A percentile compares a stretch with the other conserved stretches of the same genome.
Evolutionary conservation across 2,329 filamentous ascomycete species (phyloP).

Genomic region (Cladorrhinum sp.): DNA sequence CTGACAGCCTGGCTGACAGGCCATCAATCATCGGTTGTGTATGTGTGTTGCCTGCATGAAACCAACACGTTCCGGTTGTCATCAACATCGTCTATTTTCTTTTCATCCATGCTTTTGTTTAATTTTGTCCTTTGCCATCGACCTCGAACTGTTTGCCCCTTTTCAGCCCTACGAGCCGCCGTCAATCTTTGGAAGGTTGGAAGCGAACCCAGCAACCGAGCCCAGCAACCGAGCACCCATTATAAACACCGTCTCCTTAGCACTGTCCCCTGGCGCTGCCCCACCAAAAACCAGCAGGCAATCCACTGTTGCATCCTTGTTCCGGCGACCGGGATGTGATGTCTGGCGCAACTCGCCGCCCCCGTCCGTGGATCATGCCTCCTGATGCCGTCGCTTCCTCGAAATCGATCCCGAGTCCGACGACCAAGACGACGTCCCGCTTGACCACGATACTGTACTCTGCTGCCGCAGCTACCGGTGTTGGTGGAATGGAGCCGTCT

Average conservation of each 20-base stretch:
- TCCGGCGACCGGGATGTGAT: neutral
- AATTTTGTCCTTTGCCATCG: too few species aligned
- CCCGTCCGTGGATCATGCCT: neutral
- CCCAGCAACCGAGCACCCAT: neutral
- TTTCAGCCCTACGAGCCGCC: neutral
- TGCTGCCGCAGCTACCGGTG: neutral
- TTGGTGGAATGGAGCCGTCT: slow-evolving; percentile 72
- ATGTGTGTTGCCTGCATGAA: neutral
- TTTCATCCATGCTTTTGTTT: neutral
- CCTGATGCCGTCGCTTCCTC: neutral
- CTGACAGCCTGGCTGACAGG: too few species aligned
- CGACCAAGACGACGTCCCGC: neutral
- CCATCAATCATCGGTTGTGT: too few species aligned
- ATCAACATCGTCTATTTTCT: neutral
- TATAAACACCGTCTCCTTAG: neutral
- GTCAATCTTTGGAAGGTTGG: neutral
- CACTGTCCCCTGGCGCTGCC: neutral
- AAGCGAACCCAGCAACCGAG: neutral
- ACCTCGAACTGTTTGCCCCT: neutral
- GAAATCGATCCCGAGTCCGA: neutral
- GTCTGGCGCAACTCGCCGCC: neutral
- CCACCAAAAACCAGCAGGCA: neutral
- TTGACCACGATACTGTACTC: neutral
- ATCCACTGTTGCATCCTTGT: neutral
- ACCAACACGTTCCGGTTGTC: neutral